Base-by-base conservation (phyloP, 441 rosid species). In the Corymbia citriodora region DNA sequence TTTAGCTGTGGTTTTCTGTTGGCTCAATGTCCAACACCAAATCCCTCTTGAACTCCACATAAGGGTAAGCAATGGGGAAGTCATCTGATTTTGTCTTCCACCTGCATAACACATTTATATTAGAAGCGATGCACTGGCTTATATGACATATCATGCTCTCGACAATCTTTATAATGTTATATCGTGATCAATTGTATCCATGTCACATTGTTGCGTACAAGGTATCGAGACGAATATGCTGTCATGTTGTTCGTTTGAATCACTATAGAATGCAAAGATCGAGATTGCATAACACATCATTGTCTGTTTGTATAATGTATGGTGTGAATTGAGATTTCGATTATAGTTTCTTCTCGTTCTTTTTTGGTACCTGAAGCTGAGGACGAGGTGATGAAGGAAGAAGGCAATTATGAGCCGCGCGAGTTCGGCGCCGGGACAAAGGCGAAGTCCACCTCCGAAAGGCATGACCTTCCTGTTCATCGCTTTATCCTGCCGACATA, bases 341-440 rank as follows among this genome's bases (percentile, higher is more conserved):
- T 59, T 25, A 48, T 61, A 27, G 29, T 40, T 2, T 40, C 45
- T 40, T 40, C 45, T 40, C 6, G 45, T 40, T 40, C 45, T 40
- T 72, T 21, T 23, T 16, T 45, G 52, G 52, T 91, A 97, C 98
- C 97, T 96, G 89, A 93, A 97, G 81, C 91, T 92, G 55, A 96
- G 96, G 95, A 97, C 98, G 92, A 97, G 96, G 94, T 96, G 98
- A 93, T 97, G 99, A 90, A 97, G 96, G 89, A 97, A 97, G 89
- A 96, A 96, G 31, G 98, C 94, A 50, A 90, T 93, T 92, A 92
- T 96, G 29, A 96, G 93, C 93, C 94, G 95, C 89, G 98, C 98
- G 63, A 97, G 95, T 83, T 97, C 99, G 72, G 94, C 95, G 57
- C 99, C 99, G 33, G 99, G 99, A 90, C 99, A 97, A 14, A 95